Base-by-base conservation (phyloP, 2,329 filamentous ascomycete genomes). In the Cladosporium sp. region DNA sequence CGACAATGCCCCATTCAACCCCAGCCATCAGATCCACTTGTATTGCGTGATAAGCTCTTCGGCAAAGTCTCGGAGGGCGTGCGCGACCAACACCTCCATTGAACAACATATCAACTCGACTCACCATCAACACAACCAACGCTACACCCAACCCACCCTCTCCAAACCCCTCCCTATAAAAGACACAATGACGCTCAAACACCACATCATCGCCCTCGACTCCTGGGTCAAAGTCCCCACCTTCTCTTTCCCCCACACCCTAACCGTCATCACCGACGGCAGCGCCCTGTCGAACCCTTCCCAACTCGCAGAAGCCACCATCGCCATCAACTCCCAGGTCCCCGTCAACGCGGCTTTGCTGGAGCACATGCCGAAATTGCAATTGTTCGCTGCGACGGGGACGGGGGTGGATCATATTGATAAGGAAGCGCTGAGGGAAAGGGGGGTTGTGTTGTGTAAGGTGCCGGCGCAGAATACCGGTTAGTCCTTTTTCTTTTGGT, bases 391-490 rank as follows among this genome's bases (percentile, higher is more conserved):
- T 49, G 74, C 80, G 21, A 79, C 79, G 68, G 82, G 81, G 34
- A 80, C 81, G 7, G 83, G 83, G 51, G 80, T 78, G 60, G 81
- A 83, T 70, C 78, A 78, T 65, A 74, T 85, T 32, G 81, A 84
- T 70, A 76, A 82, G 39, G 73, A 76, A 5, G 80, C 80, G 56
- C 80, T 78, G 65, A 75, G 75, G 46, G 74, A 76, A 60, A 76
- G 80, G 18, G 80, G 80, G 34, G 78, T 85, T 60, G 75, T 77
- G 16, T 78, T 85, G 43, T 78, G 77, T 58, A 83, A 83, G 59
- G 80, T 78, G 53, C 80, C 81, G 3, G 77, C 74, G n/a, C 79
- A 81, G 25, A 84, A 84, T 62, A 76, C 82, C 13, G 71, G 58
- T 61, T 28, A 34, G 54, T 57, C n/a, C n/a, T 6, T 13, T 13